phyloP scores from a whole-genome alignment of 139 green algal genomes.

The Micractinium conductrix region DNA sequence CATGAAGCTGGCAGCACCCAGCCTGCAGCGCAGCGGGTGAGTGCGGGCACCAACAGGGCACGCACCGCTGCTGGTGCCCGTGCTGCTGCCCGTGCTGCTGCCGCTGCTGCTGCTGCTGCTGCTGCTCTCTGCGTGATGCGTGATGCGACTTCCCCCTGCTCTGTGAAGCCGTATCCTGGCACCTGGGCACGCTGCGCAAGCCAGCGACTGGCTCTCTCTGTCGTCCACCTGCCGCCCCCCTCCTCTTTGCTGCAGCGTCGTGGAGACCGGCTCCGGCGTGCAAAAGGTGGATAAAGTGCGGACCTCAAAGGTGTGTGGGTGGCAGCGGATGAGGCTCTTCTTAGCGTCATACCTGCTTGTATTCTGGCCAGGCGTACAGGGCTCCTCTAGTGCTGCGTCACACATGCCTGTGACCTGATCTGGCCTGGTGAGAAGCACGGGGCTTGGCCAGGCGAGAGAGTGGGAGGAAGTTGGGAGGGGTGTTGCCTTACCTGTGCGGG shows the following conservation, averaged over 20 bases:
- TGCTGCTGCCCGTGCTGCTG: background rate
- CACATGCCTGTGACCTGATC: too few species aligned
- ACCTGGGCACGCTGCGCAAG: background rate
- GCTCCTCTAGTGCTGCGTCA: too few species aligned
- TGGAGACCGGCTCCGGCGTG: constrained; percentile 41
- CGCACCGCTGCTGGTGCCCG: background rate
- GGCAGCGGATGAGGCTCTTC: too few species aligned
- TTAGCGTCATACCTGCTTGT: too few species aligned
- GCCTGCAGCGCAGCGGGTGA: constrained; percentile 27
- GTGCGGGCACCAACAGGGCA: background rate
- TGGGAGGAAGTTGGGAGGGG: too few species aligned
- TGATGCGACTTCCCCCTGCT: background rate
- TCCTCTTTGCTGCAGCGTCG: constrained; percentile 28
- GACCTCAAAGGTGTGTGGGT: constrained; percentile 31
- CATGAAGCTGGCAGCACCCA: constrained; percentile 19
- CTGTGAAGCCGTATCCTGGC: background rate
- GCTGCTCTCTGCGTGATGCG: background rate
- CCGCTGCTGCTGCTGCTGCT: background rate
- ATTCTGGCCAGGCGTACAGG: too few species aligned
- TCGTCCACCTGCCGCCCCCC: background rate
- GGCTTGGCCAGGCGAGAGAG: too few species aligned
- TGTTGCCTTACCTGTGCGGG: too few species aligned
- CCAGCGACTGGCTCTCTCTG: too few species aligned
- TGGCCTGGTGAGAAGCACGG: too few species aligned
- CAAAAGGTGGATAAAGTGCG: constrained; percentile 40